Evolutionary conservation across 192 early-diverging fungal genomes (phyloP).

Genomic region (Backusella liffmaniae): DNA sequence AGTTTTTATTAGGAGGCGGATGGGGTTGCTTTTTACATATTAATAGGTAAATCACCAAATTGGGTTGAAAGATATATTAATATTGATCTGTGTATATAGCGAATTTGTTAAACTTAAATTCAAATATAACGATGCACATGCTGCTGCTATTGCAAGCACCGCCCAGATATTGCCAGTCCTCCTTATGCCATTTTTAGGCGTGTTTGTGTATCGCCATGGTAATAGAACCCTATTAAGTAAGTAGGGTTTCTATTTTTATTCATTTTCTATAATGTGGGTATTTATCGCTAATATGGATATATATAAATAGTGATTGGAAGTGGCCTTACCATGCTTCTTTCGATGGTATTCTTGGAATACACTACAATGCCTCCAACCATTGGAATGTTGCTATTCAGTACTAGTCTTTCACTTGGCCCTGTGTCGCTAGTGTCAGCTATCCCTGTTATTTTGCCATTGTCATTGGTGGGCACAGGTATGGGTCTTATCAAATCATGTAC

Average conservation of each 20-base stretch:
- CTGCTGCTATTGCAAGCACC: conserved; percentile 66
- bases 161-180: conserved; percentile 70
- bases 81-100: conserved; percentile 27
- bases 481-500: conserved; percentile 64
- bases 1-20: conserved; percentile 57
- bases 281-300: background rate
- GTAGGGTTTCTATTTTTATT: background rate
- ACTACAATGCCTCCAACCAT: conserved; percentile 51
- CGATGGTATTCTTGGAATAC: conserved; percentile 47
- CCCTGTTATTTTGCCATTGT: conserved; percentile 52
- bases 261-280: background rate
- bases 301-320: conserved; percentile 29
- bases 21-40: conserved; percentile 71
- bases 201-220: conserved; percentile 65
- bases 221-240: conserved; percentile 55
- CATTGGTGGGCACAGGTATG: conserved; percentile 58
- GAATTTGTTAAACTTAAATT: conserved; percentile 76
- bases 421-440: conserved; percentile 56
- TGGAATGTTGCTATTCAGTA: conserved; percentile 55
- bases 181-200: conserved; percentile 69
- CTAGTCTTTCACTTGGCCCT: conserved; percentile 58
- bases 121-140: conserved; percentile 50
- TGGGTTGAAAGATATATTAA: background rate
- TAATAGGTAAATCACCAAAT: conserved; percentile 38
- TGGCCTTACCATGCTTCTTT: conserved; percentile 21